These are phyloP conservation scores for Podila clonocystis DNA, from an alignment of 192 early-diverging fungal genomes.

Conservation along the genomic window DNA sequence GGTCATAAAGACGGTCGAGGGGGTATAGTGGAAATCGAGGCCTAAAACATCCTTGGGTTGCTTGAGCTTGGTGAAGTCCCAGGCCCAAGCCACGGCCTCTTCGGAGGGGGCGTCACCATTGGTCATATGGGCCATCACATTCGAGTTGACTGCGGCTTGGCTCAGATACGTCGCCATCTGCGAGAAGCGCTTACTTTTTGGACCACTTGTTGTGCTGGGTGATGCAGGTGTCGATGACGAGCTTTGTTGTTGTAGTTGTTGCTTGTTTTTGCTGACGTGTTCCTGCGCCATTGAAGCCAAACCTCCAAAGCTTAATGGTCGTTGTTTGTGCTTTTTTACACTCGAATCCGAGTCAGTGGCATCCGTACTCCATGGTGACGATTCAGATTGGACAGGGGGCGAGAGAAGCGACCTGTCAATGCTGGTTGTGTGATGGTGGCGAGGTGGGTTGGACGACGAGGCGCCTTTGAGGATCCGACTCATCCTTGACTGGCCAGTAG, in stretches of 20 bases:
- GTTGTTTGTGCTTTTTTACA: slow-evolving; percentile 26
- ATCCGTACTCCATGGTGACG: not conserved
- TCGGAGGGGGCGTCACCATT: slow-evolving; percentile 14
- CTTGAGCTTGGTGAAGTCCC: slow-evolving; percentile 41
- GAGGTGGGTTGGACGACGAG: not conserved
- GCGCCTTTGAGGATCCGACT: slow-evolving; percentile 15
- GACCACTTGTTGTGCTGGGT: slow-evolving; percentile 2
- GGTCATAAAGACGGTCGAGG: slow-evolving; percentile 39
- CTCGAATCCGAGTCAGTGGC: not conserved
- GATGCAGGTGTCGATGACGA: slow-evolving; percentile 15
- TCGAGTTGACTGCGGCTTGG: slow-evolving; percentile 37
- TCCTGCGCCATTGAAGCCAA: slow-evolving; percentile 41
- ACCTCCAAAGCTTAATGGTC: slow-evolving; percentile 43
- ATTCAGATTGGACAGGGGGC: not conserved
- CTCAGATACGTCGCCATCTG: slow-evolving; percentile 41
- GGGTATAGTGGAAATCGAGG: slow-evolving; percentile 42
- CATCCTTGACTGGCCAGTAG: not conserved
- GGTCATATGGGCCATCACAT: slow-evolving; percentile 20
- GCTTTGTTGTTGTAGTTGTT: not conserved
- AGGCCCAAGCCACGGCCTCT: slow-evolving; percentile 33
- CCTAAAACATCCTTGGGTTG: slow-evolving; percentile 41
- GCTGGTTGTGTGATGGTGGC: not conserved
- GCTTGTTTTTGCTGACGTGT: slow-evolving; percentile 33
- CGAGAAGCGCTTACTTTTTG: slow-evolving; percentile 25
- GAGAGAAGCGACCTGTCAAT: not conserved